Percentiles rank a stretch among this genome's conserved stretches.
phyloP scores from a whole-genome alignment of 306 rosid species.

The Pachyrhizus erosus region DNA sequence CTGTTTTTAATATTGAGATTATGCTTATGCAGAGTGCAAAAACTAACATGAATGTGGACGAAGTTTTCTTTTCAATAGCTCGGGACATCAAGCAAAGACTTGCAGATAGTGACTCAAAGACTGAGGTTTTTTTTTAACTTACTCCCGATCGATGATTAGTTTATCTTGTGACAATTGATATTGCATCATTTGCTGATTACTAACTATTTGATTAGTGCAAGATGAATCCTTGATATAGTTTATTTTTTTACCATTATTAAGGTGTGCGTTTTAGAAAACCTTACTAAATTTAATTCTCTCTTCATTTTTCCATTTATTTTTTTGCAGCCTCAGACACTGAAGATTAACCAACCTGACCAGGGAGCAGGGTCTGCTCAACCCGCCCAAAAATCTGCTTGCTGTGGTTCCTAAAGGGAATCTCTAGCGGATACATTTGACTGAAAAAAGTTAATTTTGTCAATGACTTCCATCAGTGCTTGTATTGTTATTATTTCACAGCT shows the following conservation, averaged over 20 bases:
- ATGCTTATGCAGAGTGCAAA: constrained; percentile 83
- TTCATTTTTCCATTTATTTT: neutral
- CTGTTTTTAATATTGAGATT: constrained; percentile 45
- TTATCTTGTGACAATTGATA: constrained; percentile 26
- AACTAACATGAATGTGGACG: constrained; percentile 95
- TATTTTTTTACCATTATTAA: neutral
- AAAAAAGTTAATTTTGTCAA: constrained; percentile 61
- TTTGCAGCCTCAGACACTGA: constrained; percentile 87
- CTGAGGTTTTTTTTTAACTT: constrained; percentile 65
- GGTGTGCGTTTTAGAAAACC: neutral
- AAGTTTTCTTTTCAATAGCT: constrained; percentile 95
- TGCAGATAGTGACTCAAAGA: constrained; percentile 86
- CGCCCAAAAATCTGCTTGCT: constrained; percentile 84
- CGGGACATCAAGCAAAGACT: constrained; percentile 97
- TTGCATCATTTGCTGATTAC: constrained; percentile 3
- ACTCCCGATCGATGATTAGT: constrained; percentile 28
- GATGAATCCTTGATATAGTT: neutral
- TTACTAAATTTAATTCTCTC: neutral
- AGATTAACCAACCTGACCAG: constrained; percentile 88
- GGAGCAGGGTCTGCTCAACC: constrained; percentile 76
- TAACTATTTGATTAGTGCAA: constrained; percentile 13
- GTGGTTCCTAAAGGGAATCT: constrained; percentile 67
- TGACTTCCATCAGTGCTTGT: constrained; percentile 63
- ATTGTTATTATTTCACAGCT: constrained; percentile 51
- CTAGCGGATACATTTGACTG: constrained; percentile 45